Conservation (phyloP, 345 rosid genomes). For the Salix dunnii region DNA sequence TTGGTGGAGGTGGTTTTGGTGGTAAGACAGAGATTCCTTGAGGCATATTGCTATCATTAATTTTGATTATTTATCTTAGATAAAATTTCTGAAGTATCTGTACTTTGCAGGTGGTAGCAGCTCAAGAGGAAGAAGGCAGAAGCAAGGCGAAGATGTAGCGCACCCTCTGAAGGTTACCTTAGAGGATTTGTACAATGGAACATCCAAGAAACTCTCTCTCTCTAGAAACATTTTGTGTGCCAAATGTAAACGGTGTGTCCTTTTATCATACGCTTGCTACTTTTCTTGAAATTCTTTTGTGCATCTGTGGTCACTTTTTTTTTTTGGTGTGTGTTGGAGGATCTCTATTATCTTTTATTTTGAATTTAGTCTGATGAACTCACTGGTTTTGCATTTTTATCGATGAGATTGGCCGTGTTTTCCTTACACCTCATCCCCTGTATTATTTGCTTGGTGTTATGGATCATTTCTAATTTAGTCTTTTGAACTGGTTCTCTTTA, state of each 20-base stretch:
- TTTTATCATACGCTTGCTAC: background rate
- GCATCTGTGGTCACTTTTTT: background rate
- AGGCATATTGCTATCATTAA: background rate
- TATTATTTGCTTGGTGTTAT: too few relatives aligned
- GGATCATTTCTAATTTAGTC: too few relatives aligned
- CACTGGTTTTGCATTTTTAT: too few relatives aligned
- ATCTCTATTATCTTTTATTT: background rate
- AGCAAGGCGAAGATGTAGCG: constrained; percentile 53
- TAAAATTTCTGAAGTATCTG: background rate
- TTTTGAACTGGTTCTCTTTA: too few relatives aligned
- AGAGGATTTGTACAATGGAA: constrained; percentile 62
- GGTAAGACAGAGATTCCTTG: constrained; percentile 24
- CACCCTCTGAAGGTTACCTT: constrained; percentile 50
- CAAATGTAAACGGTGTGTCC: constrained; percentile 55
- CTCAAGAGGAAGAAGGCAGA: constrained; percentile 55
- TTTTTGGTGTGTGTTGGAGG: background rate
- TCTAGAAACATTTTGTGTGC: constrained; percentile 46
- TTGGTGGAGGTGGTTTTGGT: constrained; percentile 38
- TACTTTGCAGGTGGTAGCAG: constrained; percentile 44
- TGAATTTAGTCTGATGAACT: background rate
- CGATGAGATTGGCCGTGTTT: too few relatives aligned
- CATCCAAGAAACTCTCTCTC: constrained; percentile 56
- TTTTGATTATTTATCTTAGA: background rate
- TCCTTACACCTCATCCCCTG: too few relatives aligned
- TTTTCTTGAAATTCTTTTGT: background rate